These are phyloP conservation scores for Scheffersomyces ergatensis DNA, from an alignment of 805 yeast genomes.

Conservation along the genomic window DNA sequence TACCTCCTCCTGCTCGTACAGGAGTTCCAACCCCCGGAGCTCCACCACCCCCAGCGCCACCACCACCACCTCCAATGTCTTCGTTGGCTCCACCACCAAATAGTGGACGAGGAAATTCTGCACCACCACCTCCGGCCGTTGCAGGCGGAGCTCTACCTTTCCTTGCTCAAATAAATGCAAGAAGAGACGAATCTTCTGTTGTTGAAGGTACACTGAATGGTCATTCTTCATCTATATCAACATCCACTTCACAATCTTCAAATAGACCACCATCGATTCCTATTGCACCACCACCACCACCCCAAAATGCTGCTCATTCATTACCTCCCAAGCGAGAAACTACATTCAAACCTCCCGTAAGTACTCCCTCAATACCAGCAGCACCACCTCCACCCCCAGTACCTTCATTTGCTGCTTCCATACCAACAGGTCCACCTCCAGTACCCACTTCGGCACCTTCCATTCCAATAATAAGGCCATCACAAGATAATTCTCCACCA, in stretches of 20 bases:
- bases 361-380: constrained; percentile 8
- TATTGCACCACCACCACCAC: constrained; percentile 11
- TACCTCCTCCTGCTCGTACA: constrained; percentile 12
- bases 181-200: constrained; percentile 50
- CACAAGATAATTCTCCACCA: constrained; percentile 14
- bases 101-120: constrained; percentile 7
- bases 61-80: constrained; percentile 6
- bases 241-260: constrained; percentile 12
- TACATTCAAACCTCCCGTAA: constrained; percentile 2
- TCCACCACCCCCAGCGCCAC: constrained; percentile 12
- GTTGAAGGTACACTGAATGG: constrained; percentile 32
- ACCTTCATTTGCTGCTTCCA: constrained; percentile 11
- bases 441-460: constrained; percentile 11
- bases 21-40: constrained; percentile 10
- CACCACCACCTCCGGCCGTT: constrained; percentile 12
- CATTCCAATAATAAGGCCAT: constrained; percentile 13
- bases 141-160: constrained; percentile 51
- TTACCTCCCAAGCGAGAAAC: constrained; percentile 4
- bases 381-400: constrained; percentile 7
- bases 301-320: constrained; percentile 9
- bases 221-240: constrained; percentile 12
- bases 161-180: constrained; percentile 55
- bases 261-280: too few relatives aligned
- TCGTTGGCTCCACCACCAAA: constrained; percentile 4
- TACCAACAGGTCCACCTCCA: constrained; percentile 13